Percentiles rank a stretch among this genome's conserved stretches.
phyloP scores from a whole-genome alignment of 768 basidiomycete species.

The Leccinellum luteum region DNA sequence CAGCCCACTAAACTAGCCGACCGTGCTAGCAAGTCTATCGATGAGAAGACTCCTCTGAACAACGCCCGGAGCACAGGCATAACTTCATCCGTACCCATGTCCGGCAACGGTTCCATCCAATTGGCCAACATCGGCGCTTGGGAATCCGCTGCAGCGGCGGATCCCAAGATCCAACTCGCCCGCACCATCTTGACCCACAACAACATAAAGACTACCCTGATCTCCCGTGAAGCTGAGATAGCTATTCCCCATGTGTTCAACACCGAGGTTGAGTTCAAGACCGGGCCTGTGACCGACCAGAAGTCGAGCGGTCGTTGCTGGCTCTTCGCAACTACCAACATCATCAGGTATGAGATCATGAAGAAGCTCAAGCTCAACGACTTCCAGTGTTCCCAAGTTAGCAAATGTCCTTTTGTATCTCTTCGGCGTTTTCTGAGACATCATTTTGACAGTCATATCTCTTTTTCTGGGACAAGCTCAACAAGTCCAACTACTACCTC shows the following conservation, averaged over 20 bases:
- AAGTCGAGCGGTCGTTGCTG: conserved; percentile 90
- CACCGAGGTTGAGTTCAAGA: conserved; percentile 73
- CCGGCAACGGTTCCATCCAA: conserved; percentile 61
- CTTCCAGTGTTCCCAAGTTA: conserved; percentile 87
- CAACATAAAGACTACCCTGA: conserved; percentile 60
- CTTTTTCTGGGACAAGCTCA: conserved; percentile 96
- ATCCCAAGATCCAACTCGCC: conserved; percentile 69
- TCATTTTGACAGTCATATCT: conserved; percentile 62
- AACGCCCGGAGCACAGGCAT: not conserved
- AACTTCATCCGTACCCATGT: conserved; percentile 29
- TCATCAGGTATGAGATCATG: conserved; percentile 80
- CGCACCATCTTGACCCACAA: conserved; percentile 72
- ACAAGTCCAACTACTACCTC: conserved; percentile 87
- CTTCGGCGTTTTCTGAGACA: conserved; percentile 4
- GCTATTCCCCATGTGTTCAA: conserved; percentile 82
- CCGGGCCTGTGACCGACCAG: conserved; percentile 83
- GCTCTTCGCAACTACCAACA: conserved; percentile 91
- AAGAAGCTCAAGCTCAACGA: conserved; percentile 82
- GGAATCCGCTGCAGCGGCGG: conserved; percentile 54
- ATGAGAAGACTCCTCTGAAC: conserved; percentile 22
- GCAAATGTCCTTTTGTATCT: conserved; percentile 8
- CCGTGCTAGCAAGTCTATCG: conserved; percentile 18
- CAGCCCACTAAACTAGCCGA: conserved; percentile 17
- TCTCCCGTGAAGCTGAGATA: conserved; percentile 59
- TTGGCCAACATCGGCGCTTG: conserved; percentile 59